Evolutionary conservation across 371 early-diverging fungal genomes (phyloP).

Genomic region (Actinomortierella ambigua): DNA sequence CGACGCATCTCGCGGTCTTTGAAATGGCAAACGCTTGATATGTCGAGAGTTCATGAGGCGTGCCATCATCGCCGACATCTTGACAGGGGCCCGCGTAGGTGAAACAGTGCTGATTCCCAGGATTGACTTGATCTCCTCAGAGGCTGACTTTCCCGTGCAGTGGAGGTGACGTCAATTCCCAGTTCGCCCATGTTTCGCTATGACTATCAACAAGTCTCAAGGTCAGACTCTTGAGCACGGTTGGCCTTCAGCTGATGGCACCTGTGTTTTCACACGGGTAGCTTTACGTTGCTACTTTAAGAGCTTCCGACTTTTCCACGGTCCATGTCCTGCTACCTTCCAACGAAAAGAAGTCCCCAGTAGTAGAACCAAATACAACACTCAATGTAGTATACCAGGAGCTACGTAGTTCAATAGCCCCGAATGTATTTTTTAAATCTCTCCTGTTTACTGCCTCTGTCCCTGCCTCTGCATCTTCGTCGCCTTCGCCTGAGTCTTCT

Average conservation of each 20-base stretch:
- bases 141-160: constrained; percentile 7
- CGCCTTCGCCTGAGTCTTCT: no score
- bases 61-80: constrained; percentile 11
- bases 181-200: constrained; percentile 20
- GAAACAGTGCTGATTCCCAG: background rate
- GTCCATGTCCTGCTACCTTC: no score
- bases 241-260: constrained; percentile 13
- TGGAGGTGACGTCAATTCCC: constrained; percentile 26
- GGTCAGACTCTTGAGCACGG: constrained; percentile 27
- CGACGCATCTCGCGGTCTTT: constrained; percentile 19
- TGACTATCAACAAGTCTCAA: constrained; percentile 43
- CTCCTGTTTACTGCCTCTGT: no score
- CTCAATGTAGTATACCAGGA: no score
- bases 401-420: no score
- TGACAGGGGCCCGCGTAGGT: background rate
- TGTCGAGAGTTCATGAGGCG: background rate
- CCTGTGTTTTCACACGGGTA: constrained; percentile 30
- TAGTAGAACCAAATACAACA: no score
- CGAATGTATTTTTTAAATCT: no score
- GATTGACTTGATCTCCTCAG: background rate
- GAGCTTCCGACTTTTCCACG: no score
- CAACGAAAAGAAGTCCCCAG: no score
- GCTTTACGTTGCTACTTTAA: constrained; percentile 26
- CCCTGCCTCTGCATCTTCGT: no score
- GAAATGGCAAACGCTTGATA: constrained; percentile 44